phyloP scores from a whole-genome alignment of 768 basidiomycete species.

The Kwoniella dendrophila region DNA sequence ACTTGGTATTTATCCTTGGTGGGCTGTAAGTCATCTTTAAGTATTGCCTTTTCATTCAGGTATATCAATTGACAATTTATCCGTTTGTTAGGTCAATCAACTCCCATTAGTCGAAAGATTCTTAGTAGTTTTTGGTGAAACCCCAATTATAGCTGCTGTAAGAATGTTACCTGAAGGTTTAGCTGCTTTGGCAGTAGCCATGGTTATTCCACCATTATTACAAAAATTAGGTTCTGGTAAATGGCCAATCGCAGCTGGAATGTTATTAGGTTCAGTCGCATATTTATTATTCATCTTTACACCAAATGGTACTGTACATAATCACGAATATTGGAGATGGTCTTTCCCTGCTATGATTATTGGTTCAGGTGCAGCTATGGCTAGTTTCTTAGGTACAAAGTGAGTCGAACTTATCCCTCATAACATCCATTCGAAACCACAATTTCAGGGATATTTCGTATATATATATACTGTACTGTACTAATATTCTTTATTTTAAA shows the following conservation, averaged over 20 bases:
- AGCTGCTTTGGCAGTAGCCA: constrained; percentile 28
- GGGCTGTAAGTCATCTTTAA: constrained; percentile 23
- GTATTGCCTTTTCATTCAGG: neutral
- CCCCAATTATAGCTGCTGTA: constrained; percentile 47
- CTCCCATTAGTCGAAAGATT: constrained; percentile 40
- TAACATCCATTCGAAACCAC: too few species aligned
- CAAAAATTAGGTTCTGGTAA: constrained; percentile 26
- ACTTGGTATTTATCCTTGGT: constrained; percentile 49
- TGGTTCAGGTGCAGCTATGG: constrained; percentile 36
- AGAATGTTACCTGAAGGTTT: constrained; percentile 45
- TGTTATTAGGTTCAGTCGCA: constrained; percentile 70
- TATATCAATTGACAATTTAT: neutral
- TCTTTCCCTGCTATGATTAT: constrained; percentile 40
- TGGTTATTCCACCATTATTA: constrained; percentile 30
- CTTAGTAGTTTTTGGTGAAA: constrained; percentile 26
- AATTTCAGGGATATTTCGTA: too few species aligned
- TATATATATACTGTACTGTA: too few species aligned
- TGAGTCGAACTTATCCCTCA: too few species aligned
- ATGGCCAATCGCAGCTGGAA: constrained; percentile 52
- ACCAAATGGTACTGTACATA: constrained; percentile 7
- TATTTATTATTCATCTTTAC: constrained; percentile 55
- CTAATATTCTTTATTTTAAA: neutral
- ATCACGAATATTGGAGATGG: constrained; percentile 39
- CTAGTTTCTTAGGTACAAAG: constrained; percentile 37
- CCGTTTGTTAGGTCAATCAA: constrained; percentile 16